A percentile compares a stretch with the other conserved stretches of the same genome.
These are phyloP conservation scores for Hypoxylon sp. DNA, from an alignment of 2,329 filamentous ascomycete genomes.

Conservation along the genomic window DNA sequence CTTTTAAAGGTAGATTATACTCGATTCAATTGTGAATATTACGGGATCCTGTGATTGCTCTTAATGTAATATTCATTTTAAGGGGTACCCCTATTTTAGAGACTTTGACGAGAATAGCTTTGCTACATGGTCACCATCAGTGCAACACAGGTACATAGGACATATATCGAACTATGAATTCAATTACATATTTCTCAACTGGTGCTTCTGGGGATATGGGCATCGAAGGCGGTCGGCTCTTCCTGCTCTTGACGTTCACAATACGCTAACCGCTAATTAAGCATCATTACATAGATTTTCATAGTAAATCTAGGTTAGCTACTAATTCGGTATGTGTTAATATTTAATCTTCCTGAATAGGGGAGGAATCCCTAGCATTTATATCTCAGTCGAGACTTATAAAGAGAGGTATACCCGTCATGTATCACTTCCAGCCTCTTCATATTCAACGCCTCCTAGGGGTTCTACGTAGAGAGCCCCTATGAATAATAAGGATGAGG, in stretches of 20 bases:
- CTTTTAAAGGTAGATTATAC: no score
- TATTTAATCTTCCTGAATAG: neutral
- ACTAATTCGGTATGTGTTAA: neutral
- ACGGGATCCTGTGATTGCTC: no score
- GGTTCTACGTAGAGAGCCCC: neutral
- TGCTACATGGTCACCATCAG: no score
- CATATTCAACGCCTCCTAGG: neutral
- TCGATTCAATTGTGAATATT: no score
- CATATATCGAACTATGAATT: no score
- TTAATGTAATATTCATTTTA: neutral
- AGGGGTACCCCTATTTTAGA: conserved; percentile 7
- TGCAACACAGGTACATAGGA: no score
- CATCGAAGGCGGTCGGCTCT: neutral
- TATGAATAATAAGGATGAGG: neutral
- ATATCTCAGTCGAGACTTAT: neutral
- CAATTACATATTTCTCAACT: neutral
- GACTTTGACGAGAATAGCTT: no score
- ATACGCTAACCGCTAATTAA: neutral
- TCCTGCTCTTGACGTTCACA: neutral
- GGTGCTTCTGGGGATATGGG: neutral
- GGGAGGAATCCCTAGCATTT: neutral
- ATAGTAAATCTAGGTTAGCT: neutral
- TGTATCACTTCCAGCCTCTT: neutral
- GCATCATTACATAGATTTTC: neutral
- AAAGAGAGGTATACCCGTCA: neutral